A percentile compares a stretch with the other conserved stretches of the same genome.
These are phyloP conservation scores for Dioscorea cayenensis DNA, from an alignment of 116 monocot species.

Conservation along the genomic window DNA sequence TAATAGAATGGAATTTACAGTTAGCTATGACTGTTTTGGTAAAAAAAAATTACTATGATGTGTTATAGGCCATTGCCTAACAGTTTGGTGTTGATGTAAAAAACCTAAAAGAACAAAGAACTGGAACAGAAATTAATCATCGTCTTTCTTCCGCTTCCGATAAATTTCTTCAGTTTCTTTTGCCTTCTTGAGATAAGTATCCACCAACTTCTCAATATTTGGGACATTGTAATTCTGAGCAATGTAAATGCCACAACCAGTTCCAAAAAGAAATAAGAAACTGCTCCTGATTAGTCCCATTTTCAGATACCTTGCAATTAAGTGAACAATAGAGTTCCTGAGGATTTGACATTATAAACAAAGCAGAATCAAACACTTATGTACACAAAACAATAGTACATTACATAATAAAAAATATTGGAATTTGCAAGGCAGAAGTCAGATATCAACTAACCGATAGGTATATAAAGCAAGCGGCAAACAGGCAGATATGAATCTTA, in stretches of 20 bases:
- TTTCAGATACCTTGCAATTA: not conserved
- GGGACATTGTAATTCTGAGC: constrained; percentile 71
- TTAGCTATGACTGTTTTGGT: too few relatives aligned
- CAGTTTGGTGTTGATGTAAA: not conserved
- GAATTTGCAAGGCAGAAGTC: too few relatives aligned
- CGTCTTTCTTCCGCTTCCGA: constrained; percentile 39
- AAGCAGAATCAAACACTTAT: too few relatives aligned
- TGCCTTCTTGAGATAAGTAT: constrained; percentile 28
- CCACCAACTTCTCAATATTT: constrained; percentile 34
- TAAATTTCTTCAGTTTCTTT: constrained; percentile 51
- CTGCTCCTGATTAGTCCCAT: constrained; percentile 61
- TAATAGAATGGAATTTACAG: too few relatives aligned
- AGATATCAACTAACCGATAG: too few relatives aligned
- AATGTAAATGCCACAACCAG: constrained; percentile 46
- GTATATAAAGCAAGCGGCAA: too few relatives aligned
- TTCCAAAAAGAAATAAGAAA: constrained; percentile 53
- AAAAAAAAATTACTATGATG: too few relatives aligned
- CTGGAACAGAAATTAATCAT: constrained; percentile 6
- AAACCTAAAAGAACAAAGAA: not conserved
- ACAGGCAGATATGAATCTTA: too few relatives aligned
- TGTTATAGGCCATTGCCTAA: too few relatives aligned
- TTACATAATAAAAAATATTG: too few relatives aligned
- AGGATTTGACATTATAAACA: not conserved
- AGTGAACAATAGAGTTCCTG: not conserved
- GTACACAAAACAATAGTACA: too few relatives aligned